Conservation (phyloP, 2,329 filamentous ascomycete species). For the Sporothrix inflata region DNA sequence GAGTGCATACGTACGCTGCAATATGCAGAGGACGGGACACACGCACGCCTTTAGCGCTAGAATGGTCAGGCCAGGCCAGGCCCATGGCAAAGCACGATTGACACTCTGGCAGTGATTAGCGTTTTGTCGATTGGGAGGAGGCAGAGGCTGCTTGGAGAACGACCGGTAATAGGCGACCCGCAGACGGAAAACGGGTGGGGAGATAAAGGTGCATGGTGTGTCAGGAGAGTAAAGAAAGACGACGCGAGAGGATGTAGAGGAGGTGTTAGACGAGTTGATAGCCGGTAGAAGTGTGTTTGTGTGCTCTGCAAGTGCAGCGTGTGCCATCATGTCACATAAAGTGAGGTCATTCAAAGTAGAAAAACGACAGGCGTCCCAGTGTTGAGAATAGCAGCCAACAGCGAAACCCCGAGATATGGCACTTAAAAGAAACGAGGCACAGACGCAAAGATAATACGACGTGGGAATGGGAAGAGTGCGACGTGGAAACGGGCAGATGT, state of each 20-base stretch:
- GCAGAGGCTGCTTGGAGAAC: not conserved
- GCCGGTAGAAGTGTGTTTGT: not conserved
- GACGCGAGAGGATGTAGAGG: not conserved
- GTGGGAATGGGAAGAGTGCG: not conserved
- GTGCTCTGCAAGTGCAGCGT: not conserved
- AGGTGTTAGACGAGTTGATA: not conserved
- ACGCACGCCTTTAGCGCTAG: not conserved
- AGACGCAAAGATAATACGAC: conserved; percentile 15
- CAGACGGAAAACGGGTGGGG: not conserved
- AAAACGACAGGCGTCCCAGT: not conserved
- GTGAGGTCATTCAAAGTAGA: conserved; percentile 3
- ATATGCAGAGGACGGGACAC: conserved; percentile 7
- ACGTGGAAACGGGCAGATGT: not conserved
- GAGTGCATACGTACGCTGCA: not conserved
- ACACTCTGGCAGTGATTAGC: not conserved
- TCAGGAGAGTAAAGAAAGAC: not conserved
- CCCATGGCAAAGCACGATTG: not conserved
- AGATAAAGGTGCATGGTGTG: conserved; percentile 1
- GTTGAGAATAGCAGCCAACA: not conserved
- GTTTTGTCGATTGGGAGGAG: not conserved
- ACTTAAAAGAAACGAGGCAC: conserved; percentile 9
- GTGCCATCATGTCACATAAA: not conserved
- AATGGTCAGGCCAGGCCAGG: not conserved
- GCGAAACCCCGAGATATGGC: not conserved
- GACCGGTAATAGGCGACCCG: not conserved